Evolutionary conservation across 345 rosid genomes (phyloP).

Genomic region (Acer negundo): DNA sequence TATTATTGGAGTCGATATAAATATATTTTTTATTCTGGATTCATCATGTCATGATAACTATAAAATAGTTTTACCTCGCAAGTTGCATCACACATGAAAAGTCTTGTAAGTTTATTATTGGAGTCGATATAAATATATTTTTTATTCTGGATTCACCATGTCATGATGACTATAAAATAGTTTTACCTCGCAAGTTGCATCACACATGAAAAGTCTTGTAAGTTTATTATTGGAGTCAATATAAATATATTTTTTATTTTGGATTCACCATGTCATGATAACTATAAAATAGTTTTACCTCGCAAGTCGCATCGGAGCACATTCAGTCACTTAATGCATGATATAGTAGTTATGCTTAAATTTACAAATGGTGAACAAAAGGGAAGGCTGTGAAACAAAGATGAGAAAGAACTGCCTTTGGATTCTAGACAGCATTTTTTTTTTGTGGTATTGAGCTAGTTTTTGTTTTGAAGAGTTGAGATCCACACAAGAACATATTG

Average conservation of each 20-base stretch:
- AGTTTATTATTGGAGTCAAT: slow-evolving; percentile 1
- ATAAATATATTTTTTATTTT: background rate
- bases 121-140: background rate
- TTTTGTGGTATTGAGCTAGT: too few relatives aligned
- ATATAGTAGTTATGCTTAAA: background rate
- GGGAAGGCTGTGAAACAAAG: background rate
- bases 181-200: background rate
- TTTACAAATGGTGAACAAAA: background rate
- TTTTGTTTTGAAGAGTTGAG: too few relatives aligned
- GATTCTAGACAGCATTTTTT: too few relatives aligned
- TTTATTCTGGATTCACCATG: background rate
- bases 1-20: slow-evolving; percentile 2
- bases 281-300: too few relatives aligned
- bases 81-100: background rate
- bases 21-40: background rate
- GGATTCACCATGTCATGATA: background rate
- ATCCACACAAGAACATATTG: too few relatives aligned
- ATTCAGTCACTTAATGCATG: background rate
- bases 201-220: background rate
- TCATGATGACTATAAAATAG: background rate
- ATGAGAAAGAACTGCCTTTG: background rate
- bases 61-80: too few relatives aligned
- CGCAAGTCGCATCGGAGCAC: background rate
- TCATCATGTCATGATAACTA: background rate
- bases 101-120: slow-evolving; percentile 8